These are phyloP conservation scores for Hortiboletus flavorubellus DNA, from an alignment of 768 basidiomycete species.

Conservation along the genomic window DNA sequence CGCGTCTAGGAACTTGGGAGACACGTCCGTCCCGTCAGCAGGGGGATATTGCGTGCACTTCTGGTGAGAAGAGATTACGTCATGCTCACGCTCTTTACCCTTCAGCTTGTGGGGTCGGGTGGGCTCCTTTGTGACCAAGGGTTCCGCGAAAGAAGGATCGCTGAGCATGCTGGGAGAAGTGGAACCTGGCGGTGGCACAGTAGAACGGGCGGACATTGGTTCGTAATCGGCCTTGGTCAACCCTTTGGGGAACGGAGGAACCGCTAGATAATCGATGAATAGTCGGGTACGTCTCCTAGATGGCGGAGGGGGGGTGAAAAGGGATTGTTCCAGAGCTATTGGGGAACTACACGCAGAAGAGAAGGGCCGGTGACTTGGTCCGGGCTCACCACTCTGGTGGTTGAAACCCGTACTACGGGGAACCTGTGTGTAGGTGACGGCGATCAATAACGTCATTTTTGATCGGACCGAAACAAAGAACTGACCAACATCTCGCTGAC, in stretches of 20 bases:
- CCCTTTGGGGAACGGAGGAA: slow-evolving; percentile 22
- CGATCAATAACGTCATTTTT: slow-evolving; percentile 6
- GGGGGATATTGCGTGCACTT: not conserved
- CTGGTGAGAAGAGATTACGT: not conserved
- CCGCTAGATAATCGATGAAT: slow-evolving; percentile 18
- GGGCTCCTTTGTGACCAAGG: not conserved
- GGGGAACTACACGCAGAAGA: slow-evolving; percentile 8
- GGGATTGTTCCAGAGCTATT: slow-evolving; percentile 13
- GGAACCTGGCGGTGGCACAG: not conserved
- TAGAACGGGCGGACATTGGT: not conserved
- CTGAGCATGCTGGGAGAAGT: not conserved
- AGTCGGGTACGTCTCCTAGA: slow-evolving; percentile 8
- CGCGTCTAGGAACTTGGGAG: slow-evolving; percentile 6
- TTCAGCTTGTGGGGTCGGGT: slow-evolving; percentile 7
- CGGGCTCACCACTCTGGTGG: not conserved
- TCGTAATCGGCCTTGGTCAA: slow-evolving; percentile 21
- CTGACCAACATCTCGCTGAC: slow-evolving; percentile 16
- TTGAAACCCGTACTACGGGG: not conserved
- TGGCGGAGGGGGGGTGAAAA: slow-evolving; percentile 30
- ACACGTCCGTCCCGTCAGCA: not conserved
- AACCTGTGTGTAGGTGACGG: slow-evolving; percentile 1
- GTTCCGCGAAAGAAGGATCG: not conserved
- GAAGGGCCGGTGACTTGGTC: not conserved
- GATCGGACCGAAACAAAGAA: slow-evolving; percentile 2
- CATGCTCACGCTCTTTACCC: slow-evolving; percentile 22